Evolutionary conservation across 1,284 basidiomycete genomes (phyloP), one percentile per base, ranked within the genome.

Genomic region (Trametes polyzona): DNA sequence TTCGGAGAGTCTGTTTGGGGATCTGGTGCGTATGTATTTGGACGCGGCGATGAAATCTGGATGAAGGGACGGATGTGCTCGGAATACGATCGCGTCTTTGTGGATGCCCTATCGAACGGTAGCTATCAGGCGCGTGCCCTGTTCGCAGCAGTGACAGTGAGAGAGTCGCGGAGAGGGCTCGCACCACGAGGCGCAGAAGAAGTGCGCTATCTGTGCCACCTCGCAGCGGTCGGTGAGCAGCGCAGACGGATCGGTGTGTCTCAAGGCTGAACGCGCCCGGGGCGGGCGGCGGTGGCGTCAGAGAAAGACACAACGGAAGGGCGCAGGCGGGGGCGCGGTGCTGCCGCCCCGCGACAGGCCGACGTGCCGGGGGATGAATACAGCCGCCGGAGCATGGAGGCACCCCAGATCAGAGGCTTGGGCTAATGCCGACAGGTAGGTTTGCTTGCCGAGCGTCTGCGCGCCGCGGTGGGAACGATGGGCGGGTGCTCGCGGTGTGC

Each of bases 371-470:
- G 29, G 46, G 37, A 47, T 40, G 52, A 47, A 41, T 35, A 41
- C 46, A 54, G 39, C 29, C 44, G 52, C 52, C 52, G 52, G 52
- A 54, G 44, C 29, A 53, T 41, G 44, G 44, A 53, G 36, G 44
- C 14, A 54, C 52, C 52, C 52, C 52, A 54, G 37, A 54, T 54
- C 52, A 54, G 52, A 54, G 52, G 44, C 44, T 27, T 35, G 32
- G 19, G 36, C 36, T 37, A 39, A 54, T 54, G 52, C 52, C 52
- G 52, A 35, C 23, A 54, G 29, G 16, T 27, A 27, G 29, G 26
- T 37, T 44, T 19, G 36, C 17, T 39, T 47, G 44, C 52, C 52
- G 44, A 42, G 21, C 27, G 52, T 44, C 26, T 30, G 29, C 23
- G 32, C 11, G 32, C 8, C 8, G 26, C 6, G n/a, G 33, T 52